Base-by-base conservation (phyloP, 108 stramenopile species). In the Nitzschia inconspicua region DNA sequence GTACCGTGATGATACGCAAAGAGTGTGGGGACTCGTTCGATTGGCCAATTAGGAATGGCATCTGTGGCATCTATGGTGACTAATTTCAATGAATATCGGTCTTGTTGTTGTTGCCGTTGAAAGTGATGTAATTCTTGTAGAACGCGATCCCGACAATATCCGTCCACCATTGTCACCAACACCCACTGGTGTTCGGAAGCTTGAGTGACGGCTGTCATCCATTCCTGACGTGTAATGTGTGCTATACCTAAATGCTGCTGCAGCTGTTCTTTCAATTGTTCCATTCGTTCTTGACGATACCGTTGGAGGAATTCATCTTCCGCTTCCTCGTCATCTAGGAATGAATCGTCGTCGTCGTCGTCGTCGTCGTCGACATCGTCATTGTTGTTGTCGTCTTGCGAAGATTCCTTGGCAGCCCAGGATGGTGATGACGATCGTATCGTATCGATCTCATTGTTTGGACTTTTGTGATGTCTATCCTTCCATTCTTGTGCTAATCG, bases 1-100 rank as follows among this genome's bases (percentile, higher is more conserved):
- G 55, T 82, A 16, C 97, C 97, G 47, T 85, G 60, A 10, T 75
- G 76, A 72, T 98, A 98, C 43, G 91, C 70, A 82, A 96, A 98
- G 0, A 97, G 24, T 4, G 93, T 82, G 0, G 96, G 97, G 13
- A 97, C 23, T 76, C 82, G 14, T 31, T 44, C 28, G 24, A 26
- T 4, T 3, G 95, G 96, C 95, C 95, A 96, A 42, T 96, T 79
- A 4, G 53, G 52, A 41, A 96, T 88, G 22, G 96, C 96, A 22
- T 84, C 57, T 30, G 65, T 72, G 24, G 75, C 85, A 25, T 73
- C 59, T 48, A 98, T 98, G 32, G 67, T 51, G 19, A 96, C 80
- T 63, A 96, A 20, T 32, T 9, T 4, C 0, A 4, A 0, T 31
- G 4, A 2, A 26, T 19, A 10, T 0, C 11, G 0, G 14, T 18